Base-by-base conservation (phyloP, 2,329 filamentous ascomycete species). In the Alternaria solani region DNA sequence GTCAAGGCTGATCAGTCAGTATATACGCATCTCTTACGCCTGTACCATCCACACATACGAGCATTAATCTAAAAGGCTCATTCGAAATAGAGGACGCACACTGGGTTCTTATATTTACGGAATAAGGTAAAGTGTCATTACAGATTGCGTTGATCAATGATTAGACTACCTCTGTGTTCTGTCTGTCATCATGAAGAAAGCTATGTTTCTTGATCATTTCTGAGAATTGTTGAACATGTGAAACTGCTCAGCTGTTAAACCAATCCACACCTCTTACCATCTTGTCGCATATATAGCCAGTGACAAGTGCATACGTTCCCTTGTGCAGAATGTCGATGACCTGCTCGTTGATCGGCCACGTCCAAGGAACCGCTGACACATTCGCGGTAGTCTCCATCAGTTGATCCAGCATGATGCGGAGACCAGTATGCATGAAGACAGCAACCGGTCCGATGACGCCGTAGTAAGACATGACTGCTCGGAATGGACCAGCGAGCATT, bases 341-440 rank as follows among this genome's bases (percentile, higher is more conserved):
- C 57, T 77, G 75, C 53, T 77, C 73, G 28, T 73, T 72, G 38
- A 75, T 70, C 16, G 74, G 72, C 74, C 75, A 77, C 3, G 67
- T 72, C 74, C 74, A 78, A 44, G 74, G 73, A 63, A 68, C 28
- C 34, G 70, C 65, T n/a, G 71, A 72, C 14, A 68, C 65, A 4
- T 72, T 73, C 11, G 66, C 73, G 42, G 62, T 66, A 38, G 67
- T 73, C 62, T 77, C 74, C 49, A 77, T 58, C 2, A 61, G 48
- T 63, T 76, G 73, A 62, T 76, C 75, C 59, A 75, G 65, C 56
- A 66, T 16, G 32, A 77, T 61, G 46, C 74, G 55, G 12, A 76
- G 43, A 5, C 72, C 70, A 7, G 71, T 68, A 51, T 75, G 73
- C 51, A 75, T 51, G 51, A 73, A 77, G 8, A 58, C 65, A 18